Evolutionary conservation across 148 eudicot species (phyloP).

Genomic region (Camellia granthamiana): DNA sequence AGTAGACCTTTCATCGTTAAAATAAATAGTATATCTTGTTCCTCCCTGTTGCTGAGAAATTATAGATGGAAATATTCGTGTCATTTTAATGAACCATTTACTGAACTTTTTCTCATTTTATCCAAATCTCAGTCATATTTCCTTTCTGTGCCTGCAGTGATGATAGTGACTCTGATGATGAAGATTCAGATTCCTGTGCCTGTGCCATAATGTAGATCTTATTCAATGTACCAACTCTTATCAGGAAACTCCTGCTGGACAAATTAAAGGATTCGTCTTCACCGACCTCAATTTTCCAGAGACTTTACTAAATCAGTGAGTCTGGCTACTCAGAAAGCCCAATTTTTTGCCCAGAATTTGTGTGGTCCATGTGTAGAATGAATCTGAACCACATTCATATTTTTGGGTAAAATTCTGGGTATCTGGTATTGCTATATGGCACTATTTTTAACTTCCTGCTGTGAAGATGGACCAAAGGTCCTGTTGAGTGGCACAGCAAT

Average conservation of each 20-base stretch:
- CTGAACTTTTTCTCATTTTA: background rate
- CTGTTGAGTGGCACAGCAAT: background rate
- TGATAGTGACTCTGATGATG: slow-evolving; percentile 45
- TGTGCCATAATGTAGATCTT: slow-evolving; percentile 47
- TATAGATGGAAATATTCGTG: no score
- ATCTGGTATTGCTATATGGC: background rate
- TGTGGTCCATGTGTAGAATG: no score
- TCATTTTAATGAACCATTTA: background rate
- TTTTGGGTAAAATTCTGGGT: no score
- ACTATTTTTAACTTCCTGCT: background rate
- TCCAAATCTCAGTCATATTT: background rate
- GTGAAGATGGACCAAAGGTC: slow-evolving; percentile 7
- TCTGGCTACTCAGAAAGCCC: no score
- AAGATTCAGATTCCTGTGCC: slow-evolving; percentile 40
- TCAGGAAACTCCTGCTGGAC: background rate
- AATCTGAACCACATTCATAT: no score
- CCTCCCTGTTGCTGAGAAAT: no score
- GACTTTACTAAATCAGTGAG: background rate
- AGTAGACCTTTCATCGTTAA: background rate
- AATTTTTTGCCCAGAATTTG: no score
- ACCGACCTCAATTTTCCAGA: background rate
- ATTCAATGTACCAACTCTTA: background rate
- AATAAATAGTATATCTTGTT: no score
- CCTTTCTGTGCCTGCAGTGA: slow-evolving; percentile 35
- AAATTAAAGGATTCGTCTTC: slow-evolving; percentile 7